Evolutionary conservation across 139 green algal genomes (phyloP), one percentile per base, ranked within the genome.

Genomic region (Chlorella sorokiniana): DNA sequence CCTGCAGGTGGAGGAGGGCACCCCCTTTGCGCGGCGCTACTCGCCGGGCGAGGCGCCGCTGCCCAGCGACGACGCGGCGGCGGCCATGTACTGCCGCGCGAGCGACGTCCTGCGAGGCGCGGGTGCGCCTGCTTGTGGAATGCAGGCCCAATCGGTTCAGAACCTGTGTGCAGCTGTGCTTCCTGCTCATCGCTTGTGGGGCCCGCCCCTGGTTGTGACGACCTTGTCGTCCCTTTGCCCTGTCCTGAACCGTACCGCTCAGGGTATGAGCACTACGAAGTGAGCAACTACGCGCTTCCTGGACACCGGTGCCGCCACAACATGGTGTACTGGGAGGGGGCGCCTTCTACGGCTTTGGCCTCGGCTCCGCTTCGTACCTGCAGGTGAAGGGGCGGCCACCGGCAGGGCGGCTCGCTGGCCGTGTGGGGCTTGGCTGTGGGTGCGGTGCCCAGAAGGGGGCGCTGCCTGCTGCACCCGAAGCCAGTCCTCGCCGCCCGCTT

Each of bases 201-300:
- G n/a, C n/a, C n/a, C n/a, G 48, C 48, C 14, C 48, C 48, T 16
- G 16, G 48, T 16, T 56, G 14, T 16, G 16, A 56, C 14, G 14
- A 11, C 16, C 16, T 29, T n/a, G 18, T 65, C 18, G 16, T n/a
- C 56, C 56, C n/a, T 65, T 31, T 22, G 18, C n/a, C 56, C 56
- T 22, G 16, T n/a, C 22, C n/a, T 65, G 6, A 33, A 29, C 22
- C 23, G 6, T 65, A 6, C n/a, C 14, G 27, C 29, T 25, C 78
- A 79, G 80, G 96, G 0, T 98, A 93, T 77, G 95, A 97, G 85
- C 96, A 98, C 84, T 99, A 99, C 81, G 96, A 99, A 84, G 78
- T 98, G 29, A 96, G 89, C 86, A 98, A 96, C 87, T 98, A 95
- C 80, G 94, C 96, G 29, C 72, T 83, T 81, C 87, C 90, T 2